A percentile compares a stretch with the other conserved stretches of the same genome.
Conservation (phyloP, 225 moss, liverwort and hornwort species). For the Physcomitrium patens region DNA sequence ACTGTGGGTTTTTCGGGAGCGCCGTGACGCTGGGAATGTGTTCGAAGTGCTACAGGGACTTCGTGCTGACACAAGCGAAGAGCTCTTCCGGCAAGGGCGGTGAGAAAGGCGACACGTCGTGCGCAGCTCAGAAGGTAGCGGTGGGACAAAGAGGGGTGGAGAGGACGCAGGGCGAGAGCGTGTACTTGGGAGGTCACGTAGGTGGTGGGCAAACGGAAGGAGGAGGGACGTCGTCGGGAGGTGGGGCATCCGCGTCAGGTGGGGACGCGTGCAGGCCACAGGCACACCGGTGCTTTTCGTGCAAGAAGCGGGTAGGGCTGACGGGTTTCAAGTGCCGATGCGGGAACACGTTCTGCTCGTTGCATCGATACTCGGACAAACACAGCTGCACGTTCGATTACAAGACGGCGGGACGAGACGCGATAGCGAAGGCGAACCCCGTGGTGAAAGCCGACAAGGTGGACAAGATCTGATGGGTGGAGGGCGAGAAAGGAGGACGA, state of each 20-base stretch:
- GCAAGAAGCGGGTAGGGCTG: constrained; percentile 88
- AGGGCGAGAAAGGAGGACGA: constrained; percentile 5
- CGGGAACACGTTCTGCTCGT: constrained; percentile 81
- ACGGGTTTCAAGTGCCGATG: constrained; percentile 95
- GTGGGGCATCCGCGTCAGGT: constrained; percentile 30
- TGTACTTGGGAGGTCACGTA: constrained; percentile 33
- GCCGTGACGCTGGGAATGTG: constrained; percentile 73
- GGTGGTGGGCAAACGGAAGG: constrained; percentile 29
- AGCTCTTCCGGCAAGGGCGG: constrained; percentile 45
- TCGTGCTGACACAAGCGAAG: constrained; percentile 69
- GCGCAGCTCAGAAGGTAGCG: constrained; percentile 25
- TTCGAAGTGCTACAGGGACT: constrained; percentile 85
- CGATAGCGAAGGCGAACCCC: constrained; percentile 95
- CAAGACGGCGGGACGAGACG: constrained; percentile 84
- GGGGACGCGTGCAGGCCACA: constrained; percentile 48
- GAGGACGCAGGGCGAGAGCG: constrained; percentile 51
- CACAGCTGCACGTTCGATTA: constrained; percentile 89
- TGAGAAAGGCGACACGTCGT: constrained; percentile 36
- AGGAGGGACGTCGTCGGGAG: constrained; percentile 44
- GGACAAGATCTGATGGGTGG: constrained; percentile 73
- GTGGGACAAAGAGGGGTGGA: constrained; percentile 39
- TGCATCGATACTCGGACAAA: constrained; percentile 92
- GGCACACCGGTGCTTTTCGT: constrained; percentile 75
- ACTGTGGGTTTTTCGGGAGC: constrained; percentile 95
- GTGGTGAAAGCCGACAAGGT: constrained; percentile 89